A percentile compares a stretch with the other conserved stretches of the same genome.
Evolutionary conservation across 257 asterid genomes (phyloP).

Genomic region (Oldenlandia corymbosa): DNA sequence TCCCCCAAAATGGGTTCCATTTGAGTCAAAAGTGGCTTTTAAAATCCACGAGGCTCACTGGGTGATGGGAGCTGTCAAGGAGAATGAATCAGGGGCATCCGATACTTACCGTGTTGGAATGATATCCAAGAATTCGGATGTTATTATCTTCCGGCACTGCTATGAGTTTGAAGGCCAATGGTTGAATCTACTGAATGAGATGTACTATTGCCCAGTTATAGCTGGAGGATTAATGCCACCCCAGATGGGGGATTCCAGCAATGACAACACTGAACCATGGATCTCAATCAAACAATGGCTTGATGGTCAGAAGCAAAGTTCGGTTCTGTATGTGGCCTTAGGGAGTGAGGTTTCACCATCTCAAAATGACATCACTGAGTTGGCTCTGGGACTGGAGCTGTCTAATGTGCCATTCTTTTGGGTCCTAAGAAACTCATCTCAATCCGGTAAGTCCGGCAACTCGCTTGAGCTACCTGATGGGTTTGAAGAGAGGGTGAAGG

Average conservation of each 20-base stretch:
- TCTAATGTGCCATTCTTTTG: conserved; percentile 28
- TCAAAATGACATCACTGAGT: conserved; percentile 20
- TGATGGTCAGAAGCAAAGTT: conserved; percentile 8
- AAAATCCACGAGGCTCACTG: conserved; percentile 17
- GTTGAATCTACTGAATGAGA: conserved; percentile 22
- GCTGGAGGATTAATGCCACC: conserved; percentile 31
- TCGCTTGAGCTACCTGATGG: conserved; percentile 15
- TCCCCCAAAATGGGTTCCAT: conserved; percentile 22
- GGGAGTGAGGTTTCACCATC: conserved; percentile 27
- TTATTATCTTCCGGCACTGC: conserved; percentile 11
- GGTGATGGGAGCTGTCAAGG: background rate
- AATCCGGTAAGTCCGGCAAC: background rate
- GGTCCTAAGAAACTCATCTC: conserved; percentile 22
- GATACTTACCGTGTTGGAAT: background rate
- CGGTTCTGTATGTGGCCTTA: conserved; percentile 25
- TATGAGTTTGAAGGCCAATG: conserved; percentile 25
- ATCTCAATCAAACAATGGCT: conserved; percentile 18
- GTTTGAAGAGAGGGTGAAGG: conserved; percentile 22
- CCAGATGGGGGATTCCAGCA: background rate
- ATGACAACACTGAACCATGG: conserved; percentile 7
- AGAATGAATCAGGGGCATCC: background rate
- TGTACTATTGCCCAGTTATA: conserved; percentile 17
- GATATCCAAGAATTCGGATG: conserved; percentile 7
- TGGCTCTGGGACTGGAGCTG: conserved; percentile 30
- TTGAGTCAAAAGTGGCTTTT: conserved; percentile 21